Evolutionary conservation across 1,284 basidiomycete species (phyloP).

Genomic region (Xerocomus amazonicus): DNA sequence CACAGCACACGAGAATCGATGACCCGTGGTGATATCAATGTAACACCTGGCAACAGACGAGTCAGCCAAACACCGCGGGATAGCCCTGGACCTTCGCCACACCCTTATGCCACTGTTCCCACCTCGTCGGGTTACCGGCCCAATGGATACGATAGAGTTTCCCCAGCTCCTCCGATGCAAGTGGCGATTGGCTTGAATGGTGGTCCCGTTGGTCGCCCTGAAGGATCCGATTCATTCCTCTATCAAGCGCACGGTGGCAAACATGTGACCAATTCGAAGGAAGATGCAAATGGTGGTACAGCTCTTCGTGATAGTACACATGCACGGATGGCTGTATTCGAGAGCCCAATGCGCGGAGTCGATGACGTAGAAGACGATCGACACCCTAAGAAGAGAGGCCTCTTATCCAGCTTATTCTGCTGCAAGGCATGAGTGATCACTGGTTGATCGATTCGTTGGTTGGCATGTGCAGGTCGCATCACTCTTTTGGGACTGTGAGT

Average conservation of each 20-base stretch:
- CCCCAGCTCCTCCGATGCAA: constrained; percentile 43
- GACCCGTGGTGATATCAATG: constrained; percentile 47
- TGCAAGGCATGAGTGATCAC: constrained; percentile 28
- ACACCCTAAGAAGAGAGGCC: constrained; percentile 34
- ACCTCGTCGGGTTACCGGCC: constrained; percentile 52
- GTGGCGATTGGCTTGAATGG: constrained; percentile 35
- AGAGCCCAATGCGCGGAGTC: constrained; percentile 46
- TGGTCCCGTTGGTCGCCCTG: constrained; percentile 38
- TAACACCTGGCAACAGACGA: constrained; percentile 58
- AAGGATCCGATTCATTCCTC: constrained; percentile 58
- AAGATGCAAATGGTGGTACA: constrained; percentile 43
- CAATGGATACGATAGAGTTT: constrained; percentile 52
- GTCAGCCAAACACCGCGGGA: constrained; percentile 60
- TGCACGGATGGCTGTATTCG: constrained; percentile 53
- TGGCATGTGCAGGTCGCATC: constrained; percentile 30
- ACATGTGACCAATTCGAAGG: constrained; percentile 45
- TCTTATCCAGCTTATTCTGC: constrained; percentile 31
- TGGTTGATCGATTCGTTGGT: constrained; percentile 22
- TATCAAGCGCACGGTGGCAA: constrained; percentile 50
- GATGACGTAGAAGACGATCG: constrained; percentile 34
- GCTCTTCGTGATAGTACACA: constrained; percentile 33
- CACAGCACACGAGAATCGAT: constrained; percentile 42
- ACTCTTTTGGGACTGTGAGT: constrained; percentile 26
- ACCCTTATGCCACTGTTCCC: constrained; percentile 66
- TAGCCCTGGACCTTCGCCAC: constrained; percentile 46